A percentile compares a stretch with the other conserved stretches of the same genome.
These are phyloP conservation scores for Podaxis pistillaris DNA, from an alignment of 768 basidiomycete genomes.

Conservation along the genomic window DNA sequence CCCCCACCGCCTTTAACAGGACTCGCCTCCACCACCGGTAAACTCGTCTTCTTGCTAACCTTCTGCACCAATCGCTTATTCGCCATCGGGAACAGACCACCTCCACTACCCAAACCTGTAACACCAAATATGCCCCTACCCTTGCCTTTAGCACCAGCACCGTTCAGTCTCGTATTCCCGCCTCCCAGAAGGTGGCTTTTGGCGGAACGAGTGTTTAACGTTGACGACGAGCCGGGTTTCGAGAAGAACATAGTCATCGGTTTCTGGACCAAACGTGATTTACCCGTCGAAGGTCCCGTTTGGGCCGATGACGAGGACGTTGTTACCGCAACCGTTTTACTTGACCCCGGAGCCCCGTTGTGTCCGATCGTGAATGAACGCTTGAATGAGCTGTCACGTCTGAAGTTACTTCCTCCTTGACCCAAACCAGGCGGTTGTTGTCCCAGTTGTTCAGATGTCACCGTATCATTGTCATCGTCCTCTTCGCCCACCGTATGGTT, in stretches of 20 bases:
- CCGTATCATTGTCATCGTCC: constrained; percentile 25
- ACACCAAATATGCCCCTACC: constrained; percentile 27
- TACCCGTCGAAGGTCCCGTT: constrained; percentile 15
- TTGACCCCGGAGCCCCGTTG: constrained; percentile 6
- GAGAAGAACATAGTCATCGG: constrained; percentile 27
- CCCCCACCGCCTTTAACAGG: constrained; percentile 42
- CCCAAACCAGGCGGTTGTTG: constrained; percentile 19
- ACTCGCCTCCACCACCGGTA: constrained; percentile 47
- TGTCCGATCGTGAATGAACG: constrained; percentile 24
- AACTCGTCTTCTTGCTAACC: constrained; percentile 45
- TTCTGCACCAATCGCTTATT: constrained; percentile 27
- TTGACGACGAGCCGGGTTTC: constrained; percentile 8
- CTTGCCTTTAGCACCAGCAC: constrained; percentile 10
- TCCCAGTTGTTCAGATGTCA: constrained; percentile 16
- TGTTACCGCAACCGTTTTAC: constrained; percentile 3
- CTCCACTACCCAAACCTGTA: constrained; percentile 25
- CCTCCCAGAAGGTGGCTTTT: constrained; percentile 3
- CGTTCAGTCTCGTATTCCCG: constrained; percentile 14
- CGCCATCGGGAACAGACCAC: constrained; percentile 1
- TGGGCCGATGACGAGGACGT: constrained; percentile 8
- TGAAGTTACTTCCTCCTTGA: neutral
- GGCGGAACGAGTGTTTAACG: constrained; percentile 9
- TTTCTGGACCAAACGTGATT: constrained; percentile 24
- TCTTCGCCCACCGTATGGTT: constrained; percentile 34
- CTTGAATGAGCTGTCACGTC: constrained; percentile 16